A percentile compares a stretch with the other conserved stretches of the same genome.
phyloP scores from a whole-genome alignment of 1,284 basidiomycete genomes.

The Sphagnurus paluster region DNA sequence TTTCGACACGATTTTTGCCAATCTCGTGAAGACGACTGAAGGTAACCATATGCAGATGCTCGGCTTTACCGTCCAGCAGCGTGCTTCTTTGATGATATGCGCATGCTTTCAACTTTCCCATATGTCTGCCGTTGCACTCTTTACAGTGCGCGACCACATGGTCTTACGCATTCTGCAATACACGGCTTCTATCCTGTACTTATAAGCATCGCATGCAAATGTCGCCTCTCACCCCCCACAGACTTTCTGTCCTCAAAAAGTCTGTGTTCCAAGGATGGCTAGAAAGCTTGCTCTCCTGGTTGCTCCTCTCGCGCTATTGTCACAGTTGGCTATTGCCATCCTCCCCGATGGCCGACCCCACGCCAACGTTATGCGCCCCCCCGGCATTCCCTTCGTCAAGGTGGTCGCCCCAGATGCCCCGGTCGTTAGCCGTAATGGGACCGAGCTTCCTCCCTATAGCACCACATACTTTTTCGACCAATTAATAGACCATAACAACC shows the following conservation, averaged over 20 bases:
- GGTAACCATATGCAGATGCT: constrained; percentile 4
- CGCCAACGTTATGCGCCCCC: constrained; percentile 37
- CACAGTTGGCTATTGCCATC: constrained; percentile 22
- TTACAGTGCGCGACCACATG: constrained; percentile 11
- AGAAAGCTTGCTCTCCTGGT: constrained; percentile 20
- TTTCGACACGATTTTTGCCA: neutral
- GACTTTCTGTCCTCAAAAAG: neutral
- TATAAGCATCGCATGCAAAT: constrained; percentile 6
- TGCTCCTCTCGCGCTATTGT: constrained; percentile 21
- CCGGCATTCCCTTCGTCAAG: constrained; percentile 37
- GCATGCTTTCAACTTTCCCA: constrained; percentile 2
- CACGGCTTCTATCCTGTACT: constrained; percentile 4
- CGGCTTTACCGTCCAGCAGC: constrained; percentile 1
- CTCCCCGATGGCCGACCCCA: constrained; percentile 38
- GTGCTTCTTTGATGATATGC: constrained; percentile 15
- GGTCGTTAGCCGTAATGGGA: constrained; percentile 45
- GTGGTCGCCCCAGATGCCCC: constrained; percentile 26
- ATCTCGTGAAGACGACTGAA: neutral
- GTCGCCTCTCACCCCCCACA: neutral
- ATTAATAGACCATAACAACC: constrained; percentile 70
- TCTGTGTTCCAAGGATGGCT: constrained; percentile 6
- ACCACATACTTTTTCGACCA: constrained; percentile 67
- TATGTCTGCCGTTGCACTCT: neutral
- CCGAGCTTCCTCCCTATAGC: constrained; percentile 42
- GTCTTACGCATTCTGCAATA: constrained; percentile 12